A percentile compares a stretch with the other conserved stretches of the same genome.
Conservation (phyloP, 176 grass and related monocot genomes). For the Triticum monococcum region DNA sequence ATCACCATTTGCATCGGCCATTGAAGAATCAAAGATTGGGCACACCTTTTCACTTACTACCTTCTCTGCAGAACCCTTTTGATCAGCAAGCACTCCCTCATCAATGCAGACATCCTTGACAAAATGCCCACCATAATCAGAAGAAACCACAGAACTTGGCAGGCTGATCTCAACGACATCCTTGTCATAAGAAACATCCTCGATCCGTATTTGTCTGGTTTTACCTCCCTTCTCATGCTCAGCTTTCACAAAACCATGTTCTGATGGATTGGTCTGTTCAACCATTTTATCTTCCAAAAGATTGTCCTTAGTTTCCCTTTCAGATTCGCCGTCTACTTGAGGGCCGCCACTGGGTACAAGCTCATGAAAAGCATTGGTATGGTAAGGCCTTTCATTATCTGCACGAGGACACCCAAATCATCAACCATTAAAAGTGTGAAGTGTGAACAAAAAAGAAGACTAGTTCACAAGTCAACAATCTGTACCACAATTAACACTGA, state of each 20-base stretch:
- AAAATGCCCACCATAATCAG: constrained; percentile 46
- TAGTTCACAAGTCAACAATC: not conserved
- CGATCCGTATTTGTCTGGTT: constrained; percentile 28
- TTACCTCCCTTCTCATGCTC: constrained; percentile 44
- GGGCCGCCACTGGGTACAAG: constrained; percentile 1
- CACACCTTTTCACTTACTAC: constrained; percentile 22
- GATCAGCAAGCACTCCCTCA: constrained; percentile 45
- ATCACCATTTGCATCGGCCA: constrained; percentile 18
- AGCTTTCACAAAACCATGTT: constrained; percentile 35
- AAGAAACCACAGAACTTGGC: constrained; percentile 40
- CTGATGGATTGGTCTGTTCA: constrained; percentile 44
- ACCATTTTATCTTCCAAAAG: constrained; percentile 44
- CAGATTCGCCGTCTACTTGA: constrained; percentile 29
- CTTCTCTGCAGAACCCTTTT: constrained; percentile 41
- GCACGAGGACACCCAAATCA: constrained; percentile 5
- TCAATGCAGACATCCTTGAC: constrained; percentile 89
- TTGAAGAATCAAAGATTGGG: constrained; percentile 26
- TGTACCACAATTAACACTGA: not conserved
- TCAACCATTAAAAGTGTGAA: constrained; percentile 1
- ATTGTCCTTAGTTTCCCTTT: constrained; percentile 26
- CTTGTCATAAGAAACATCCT: constrained; percentile 64
- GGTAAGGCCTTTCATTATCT: constrained; percentile 38
- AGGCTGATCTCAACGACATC: constrained; percentile 66
- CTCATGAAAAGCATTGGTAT: constrained; percentile 37
- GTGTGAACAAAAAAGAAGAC: not conserved